phyloP scores from a whole-genome alignment of 2,329 filamentous ascomycete genomes.

The Diaporthe velutina region DNA sequence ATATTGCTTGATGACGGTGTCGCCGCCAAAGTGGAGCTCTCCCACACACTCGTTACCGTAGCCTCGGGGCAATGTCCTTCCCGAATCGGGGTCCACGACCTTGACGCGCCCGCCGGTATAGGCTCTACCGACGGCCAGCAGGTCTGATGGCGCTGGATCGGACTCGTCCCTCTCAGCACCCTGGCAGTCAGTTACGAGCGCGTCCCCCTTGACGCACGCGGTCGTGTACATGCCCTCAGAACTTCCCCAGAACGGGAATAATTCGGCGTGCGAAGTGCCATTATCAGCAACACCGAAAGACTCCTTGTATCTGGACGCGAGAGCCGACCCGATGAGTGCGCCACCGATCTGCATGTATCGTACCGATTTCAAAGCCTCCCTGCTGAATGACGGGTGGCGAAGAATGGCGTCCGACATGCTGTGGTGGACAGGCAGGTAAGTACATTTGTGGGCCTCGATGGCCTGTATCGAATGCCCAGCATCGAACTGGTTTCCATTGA shows the following conservation, averaged over 20 bases:
- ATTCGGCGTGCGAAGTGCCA: neutral
- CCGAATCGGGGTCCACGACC: neutral
- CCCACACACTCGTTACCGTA: neutral
- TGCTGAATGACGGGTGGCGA: neutral
- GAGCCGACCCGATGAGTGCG: neutral
- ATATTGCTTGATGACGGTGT: neutral
- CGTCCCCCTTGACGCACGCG: neutral
- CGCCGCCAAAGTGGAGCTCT: slow-evolving; percentile 10
- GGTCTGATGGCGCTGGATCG: neutral
- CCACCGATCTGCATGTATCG: slow-evolving; percentile 14
- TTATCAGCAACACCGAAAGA: neutral
- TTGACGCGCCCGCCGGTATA: neutral
- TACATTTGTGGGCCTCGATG: neutral
- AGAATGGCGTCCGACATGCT: slow-evolving; percentile 17
- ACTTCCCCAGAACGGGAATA: slow-evolving; percentile 14
- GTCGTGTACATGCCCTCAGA: slow-evolving; percentile 20
- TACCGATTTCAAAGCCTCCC: neutral
- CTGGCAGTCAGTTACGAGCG: neutral
- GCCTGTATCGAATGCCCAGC: neutral
- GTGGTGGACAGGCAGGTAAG: slow-evolving; percentile 7
- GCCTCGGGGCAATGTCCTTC: neutral
- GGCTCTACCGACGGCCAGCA: neutral
- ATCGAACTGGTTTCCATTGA: slow-evolving; percentile 1
- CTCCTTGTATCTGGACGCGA: neutral
- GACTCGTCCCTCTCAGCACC: accelerated